Evolutionary conservation across 1,284 basidiomycete genomes (phyloP), one percentile per base, ranked within the genome.

Genomic region (Inonotus obliquus): DNA sequence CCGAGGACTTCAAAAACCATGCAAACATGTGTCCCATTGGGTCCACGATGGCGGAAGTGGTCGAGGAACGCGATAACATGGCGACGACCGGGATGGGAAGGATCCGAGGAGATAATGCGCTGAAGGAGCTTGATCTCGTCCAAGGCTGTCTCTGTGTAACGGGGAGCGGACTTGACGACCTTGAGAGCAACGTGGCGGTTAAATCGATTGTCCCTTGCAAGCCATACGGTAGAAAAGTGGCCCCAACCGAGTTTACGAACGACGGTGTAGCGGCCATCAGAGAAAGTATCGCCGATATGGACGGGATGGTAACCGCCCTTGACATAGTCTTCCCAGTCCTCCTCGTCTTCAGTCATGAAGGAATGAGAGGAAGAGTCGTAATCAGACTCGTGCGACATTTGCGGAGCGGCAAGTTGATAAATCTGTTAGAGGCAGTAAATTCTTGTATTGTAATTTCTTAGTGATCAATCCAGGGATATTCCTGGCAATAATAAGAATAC

Each of bases 1-100:
- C 97, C 96, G 10, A 99, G 84, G 38, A 99, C 97, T 76, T 99
- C 96, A 72, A 98, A 98, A 17, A 99, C 96, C 96, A 99, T 99
- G 82, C 97, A 99, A 66, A 99, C 92, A 76, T 99, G 96, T 19
- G 87, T 91, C 54, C 96, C 96, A 73, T 99, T 98, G 14, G 96
- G 96, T 0, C 96, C 97, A 64, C 90, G 91, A 76, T 99, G 97
- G 41, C 90, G 86, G 75, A 99, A 99, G 73, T 98, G 94, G 78
- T 99, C 96, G 54, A 99, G 88, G 69, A 99, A 92, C 32, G 92
- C 92, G 72, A 98, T 96, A 75, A 98, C 95, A 70, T 93, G 91
- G 4, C 87, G 86, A 64, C 89, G 77, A 4, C 90, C 91, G 0
- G 89, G 81, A 70, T 92, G 88, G 0, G 84, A 84, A 51, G 86